Base-by-base conservation (phyloP, 2,329 filamentous ascomycete species). In the Penicillium sp. region DNA sequence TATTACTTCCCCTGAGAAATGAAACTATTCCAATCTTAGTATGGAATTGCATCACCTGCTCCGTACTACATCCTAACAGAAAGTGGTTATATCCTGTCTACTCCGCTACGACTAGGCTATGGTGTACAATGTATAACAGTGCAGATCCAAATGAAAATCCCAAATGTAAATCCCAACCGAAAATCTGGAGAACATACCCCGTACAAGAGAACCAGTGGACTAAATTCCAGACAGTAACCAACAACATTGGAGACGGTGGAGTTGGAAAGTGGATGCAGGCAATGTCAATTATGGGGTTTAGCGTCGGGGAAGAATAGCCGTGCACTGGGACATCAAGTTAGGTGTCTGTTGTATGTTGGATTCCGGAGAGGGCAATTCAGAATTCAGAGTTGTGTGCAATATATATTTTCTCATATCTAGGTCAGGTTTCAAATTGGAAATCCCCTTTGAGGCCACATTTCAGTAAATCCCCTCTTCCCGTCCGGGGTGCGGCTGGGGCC, bases 261-360 rank as follows among this genome's bases (percentile, higher is more conserved):
- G 35, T 44, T 17, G 14, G 17, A 45, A 22, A 53, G 50, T 48
- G 50, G 50, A 33, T 35, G 16, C 22, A 35, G 14, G 30, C 19
- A n/a, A 33, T 33, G 38, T 46, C 42, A 52, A 53, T 11, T 22
- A 48, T 47, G 42, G 37, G 48, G 48, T 31, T 35, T 44, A 50
- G 48, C 28, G 48, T 43, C 37, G 30, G 47, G 35, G 26, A 26
- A 28, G 7, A 25, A 43, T 51, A 51, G 22, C 10, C 22, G 26
- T 47, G 31, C 26, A 49, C 26, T 30, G 26, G 36, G 5, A 41
- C 17, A 50, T 33, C 10, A 41, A 17, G 16, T 44, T 31, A n/a
- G 22, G 11, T 14, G 30, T 31, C 11, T 1, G 6, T 10, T 10
- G 9, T 28, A 28, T 28, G 26, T 28, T 28, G 26, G 3, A 4